Conservation (phyloP, 139 green algal genomes). For the Closterium sp. region DNA sequence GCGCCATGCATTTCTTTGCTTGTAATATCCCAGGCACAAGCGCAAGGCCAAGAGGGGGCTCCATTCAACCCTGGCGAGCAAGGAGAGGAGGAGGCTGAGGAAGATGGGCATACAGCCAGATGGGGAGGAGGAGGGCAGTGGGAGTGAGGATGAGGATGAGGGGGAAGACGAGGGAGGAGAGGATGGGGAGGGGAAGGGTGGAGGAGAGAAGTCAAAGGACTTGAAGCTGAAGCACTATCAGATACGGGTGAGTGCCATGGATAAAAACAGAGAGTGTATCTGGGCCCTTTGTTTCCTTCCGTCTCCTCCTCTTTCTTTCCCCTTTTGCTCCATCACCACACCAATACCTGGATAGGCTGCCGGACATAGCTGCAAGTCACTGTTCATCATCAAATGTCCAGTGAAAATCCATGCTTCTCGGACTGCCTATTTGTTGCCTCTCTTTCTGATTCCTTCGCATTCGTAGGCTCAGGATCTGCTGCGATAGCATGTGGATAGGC, state of each 20-base stretch:
- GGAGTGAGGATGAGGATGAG: background rate
- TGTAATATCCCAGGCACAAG: background rate
- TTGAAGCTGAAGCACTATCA: background rate
- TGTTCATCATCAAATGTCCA: too few relatives aligned
- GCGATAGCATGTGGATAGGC: too few relatives aligned
- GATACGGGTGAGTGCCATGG: background rate
- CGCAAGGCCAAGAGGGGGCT: background rate
- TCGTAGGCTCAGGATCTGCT: too few relatives aligned
- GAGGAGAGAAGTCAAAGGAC: background rate
- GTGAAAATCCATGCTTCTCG: too few relatives aligned
- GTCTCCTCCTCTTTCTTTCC: too few relatives aligned
- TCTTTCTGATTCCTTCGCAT: too few relatives aligned
- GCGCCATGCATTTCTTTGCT: background rate
- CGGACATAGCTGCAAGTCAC: too few relatives aligned
- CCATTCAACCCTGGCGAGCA: background rate
- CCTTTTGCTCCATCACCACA: too few relatives aligned
- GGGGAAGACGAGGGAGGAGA: background rate
- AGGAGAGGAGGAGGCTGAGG: background rate
- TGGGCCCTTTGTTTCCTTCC: too few relatives aligned
- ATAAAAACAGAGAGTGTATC: too few relatives aligned
- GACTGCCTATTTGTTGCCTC: too few relatives aligned
- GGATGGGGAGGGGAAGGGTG: conserved; percentile 1
- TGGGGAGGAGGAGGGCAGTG: background rate
- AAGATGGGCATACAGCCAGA: background rate
- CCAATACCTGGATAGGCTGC: too few relatives aligned